Conservation (phyloP, 2,329 filamentous ascomycete genomes). For the Plectosphaerella plurivora region DNA sequence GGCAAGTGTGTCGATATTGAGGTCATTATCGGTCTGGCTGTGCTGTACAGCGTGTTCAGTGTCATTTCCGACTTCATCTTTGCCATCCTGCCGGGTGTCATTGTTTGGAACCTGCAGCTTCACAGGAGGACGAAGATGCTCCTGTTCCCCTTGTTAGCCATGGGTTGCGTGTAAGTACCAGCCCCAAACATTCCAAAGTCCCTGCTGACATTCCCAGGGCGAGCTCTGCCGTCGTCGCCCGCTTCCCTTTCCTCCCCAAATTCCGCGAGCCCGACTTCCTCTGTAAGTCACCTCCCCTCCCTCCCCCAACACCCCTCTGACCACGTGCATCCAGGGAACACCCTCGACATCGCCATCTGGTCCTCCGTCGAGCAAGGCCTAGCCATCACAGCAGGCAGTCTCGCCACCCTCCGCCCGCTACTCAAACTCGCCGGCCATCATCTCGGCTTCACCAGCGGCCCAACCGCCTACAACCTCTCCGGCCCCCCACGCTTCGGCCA, state of each 20-base stretch:
- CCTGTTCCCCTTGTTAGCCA: constrained; percentile 46
- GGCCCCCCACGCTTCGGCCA: too few relatives aligned
- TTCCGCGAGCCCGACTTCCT: constrained; percentile 38
- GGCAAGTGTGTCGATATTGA: constrained; percentile 29
- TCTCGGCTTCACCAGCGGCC: constrained; percentile 18
- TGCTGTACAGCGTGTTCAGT: constrained; percentile 45
- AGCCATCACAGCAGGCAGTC: constrained; percentile 40
- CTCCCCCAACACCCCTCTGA: too few relatives aligned
- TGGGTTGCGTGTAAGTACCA: constrained; percentile 48
- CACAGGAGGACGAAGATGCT: constrained; percentile 44
- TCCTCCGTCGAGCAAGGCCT: constrained; percentile 42
- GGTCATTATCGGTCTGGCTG: constrained; percentile 47
- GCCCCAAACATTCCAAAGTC: background rate
- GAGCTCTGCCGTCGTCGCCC: constrained; percentile 37
- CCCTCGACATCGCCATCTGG: constrained; percentile 42
- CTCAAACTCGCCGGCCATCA: constrained; percentile 25
- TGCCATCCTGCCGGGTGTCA: constrained; percentile 46
- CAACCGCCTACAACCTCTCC: background rate
- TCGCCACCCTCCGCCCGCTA: constrained; percentile 42
- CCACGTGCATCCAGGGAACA: constrained; percentile 26
- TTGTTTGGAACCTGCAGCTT: constrained; percentile 54
- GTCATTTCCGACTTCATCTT: constrained; percentile 47
- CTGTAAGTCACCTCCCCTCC: constrained; percentile 21
- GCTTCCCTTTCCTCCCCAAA: constrained; percentile 31
- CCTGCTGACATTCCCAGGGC: constrained; percentile 24